phyloP scores from a whole-genome alignment of 1,139 yeast genomes.

The Geotrichum australiense region DNA sequence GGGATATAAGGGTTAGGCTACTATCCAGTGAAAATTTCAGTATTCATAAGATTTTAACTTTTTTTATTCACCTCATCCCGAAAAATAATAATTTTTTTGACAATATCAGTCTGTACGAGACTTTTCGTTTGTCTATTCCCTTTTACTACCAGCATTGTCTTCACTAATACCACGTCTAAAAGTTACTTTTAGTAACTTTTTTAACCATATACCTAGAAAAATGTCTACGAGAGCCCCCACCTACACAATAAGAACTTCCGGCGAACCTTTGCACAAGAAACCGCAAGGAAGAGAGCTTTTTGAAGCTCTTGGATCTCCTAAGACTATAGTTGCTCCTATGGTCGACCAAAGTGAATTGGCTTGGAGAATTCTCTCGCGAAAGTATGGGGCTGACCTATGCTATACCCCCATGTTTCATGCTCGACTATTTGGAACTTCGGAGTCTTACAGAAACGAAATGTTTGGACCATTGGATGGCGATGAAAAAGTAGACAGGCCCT shows the following conservation, averaged over 20 bases:
- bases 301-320: constrained; percentile 65
- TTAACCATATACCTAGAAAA: too few relatives aligned
- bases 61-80: too few relatives aligned
- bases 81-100: too few relatives aligned
- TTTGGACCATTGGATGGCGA: constrained; percentile 75
- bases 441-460: constrained; percentile 71
- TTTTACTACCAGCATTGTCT: too few relatives aligned
- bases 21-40: too few relatives aligned
- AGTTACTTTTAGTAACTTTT: too few relatives aligned
- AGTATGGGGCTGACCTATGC: constrained; percentile 88
- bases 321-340: constrained; percentile 94
- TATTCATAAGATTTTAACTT: too few relatives aligned
- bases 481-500: constrained; percentile 59
- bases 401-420: constrained; percentile 98
- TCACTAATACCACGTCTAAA: too few relatives aligned
- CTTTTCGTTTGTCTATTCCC: too few relatives aligned
- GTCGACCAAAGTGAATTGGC: constrained; percentile 96
- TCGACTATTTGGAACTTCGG: constrained; percentile 74
- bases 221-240: not conserved
- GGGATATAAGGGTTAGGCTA: too few relatives aligned
- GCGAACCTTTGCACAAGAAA: not conserved
- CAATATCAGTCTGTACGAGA: too few relatives aligned
- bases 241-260: constrained; percentile 9
- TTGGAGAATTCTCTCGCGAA: constrained; percentile 83
- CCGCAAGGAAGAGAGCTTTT: constrained; percentile 60